Evolutionary conservation across 805 yeast genomes (phyloP).

Genomic region (Yamadazyma tumulicola): DNA sequence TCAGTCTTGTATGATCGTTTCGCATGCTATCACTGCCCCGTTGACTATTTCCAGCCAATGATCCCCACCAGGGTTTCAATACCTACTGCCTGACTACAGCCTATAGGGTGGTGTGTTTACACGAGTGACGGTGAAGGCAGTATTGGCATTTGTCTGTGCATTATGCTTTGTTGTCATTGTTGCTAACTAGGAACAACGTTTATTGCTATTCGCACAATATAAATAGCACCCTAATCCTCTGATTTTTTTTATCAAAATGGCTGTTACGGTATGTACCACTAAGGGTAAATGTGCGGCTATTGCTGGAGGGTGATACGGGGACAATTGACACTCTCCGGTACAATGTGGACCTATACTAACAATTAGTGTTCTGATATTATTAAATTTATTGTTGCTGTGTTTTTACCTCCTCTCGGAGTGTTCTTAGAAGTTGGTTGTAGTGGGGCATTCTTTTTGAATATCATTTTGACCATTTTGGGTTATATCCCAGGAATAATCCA

Average conservation of each 20-base stretch:
- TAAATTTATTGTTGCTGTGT: conserved; percentile 49
- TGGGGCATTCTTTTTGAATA: conserved; percentile 44
- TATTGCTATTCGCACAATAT: neutral
- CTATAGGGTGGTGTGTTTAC: too few species aligned
- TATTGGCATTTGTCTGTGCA: too few species aligned
- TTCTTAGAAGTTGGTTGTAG: conserved; percentile 57
- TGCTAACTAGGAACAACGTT: too few species aligned
- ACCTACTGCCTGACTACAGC: too few species aligned
- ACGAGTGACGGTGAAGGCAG: neutral
- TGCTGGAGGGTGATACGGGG: neutral
- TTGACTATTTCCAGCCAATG: too few species aligned
- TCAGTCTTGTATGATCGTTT: too few species aligned
- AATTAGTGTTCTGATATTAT: conserved; percentile 44
- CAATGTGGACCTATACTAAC: neutral
- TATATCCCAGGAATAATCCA: conserved; percentile 74
- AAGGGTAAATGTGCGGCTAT: neutral
- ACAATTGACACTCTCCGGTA: neutral
- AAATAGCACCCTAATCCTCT: neutral
- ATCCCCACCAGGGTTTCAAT: too few species aligned
- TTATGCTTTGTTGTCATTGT: too few species aligned
- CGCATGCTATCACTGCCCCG: too few species aligned
- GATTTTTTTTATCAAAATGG: conserved; percentile 29
- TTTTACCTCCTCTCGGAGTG: conserved; percentile 62
- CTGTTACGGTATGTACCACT: conserved; percentile 31
- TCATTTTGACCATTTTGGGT: conserved; percentile 66